Evolutionary conservation across 164 flowering plant species (phyloP), one percentile per base, ranked within the genome.

Genomic region (Macadamia tetraphylla): DNA sequence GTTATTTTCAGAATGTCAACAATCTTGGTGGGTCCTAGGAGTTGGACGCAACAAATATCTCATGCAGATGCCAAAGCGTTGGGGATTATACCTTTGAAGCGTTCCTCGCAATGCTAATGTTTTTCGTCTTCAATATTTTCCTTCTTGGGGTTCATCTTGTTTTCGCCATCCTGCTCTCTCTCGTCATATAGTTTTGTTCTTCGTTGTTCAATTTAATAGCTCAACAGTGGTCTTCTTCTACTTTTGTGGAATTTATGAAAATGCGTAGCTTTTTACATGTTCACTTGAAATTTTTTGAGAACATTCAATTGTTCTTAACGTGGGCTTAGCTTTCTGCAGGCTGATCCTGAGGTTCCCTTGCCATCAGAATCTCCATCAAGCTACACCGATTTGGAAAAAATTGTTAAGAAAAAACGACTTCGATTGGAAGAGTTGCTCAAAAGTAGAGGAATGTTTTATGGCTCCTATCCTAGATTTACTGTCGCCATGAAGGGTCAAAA

Each of bases 401-500:
- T 67, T 65, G 91, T 87, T 23, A 86, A 70, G 73, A 82, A 76
- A 71, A 91, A 87, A 62, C 80, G 96, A 18, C 67, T 65, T 58
- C 73, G 32, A 42, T 73, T 94, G 71, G 95, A 88, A 80, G 90
- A 84, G 23, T 73, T 85, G 72, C 80, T 91, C 3, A 85, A 64
- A 77, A 82, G 73, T 67, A 94, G 83, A 81, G 95, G 91, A 76
- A 63, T 84, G 76, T 76, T 52, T 17, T 55, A 66, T 70, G 92
- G 92, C 40, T 82, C 86, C 71, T 88, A 77, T 77, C 98, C 98
- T 40, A 83, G 80, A 35, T 90, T 90, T 67, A 83, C 80, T 64
- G 87, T 94, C 75, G 87, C 86, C 67, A 81, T 85, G 18, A 92
- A 87, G 81, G 97, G 96, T 51, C 89, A 87, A 77, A 88, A 92